Evolutionary conservation across 1,284 basidiomycete genomes (phyloP), one percentile per base, ranked within the genome.

Genomic region (Trichosporon sp.): DNA sequence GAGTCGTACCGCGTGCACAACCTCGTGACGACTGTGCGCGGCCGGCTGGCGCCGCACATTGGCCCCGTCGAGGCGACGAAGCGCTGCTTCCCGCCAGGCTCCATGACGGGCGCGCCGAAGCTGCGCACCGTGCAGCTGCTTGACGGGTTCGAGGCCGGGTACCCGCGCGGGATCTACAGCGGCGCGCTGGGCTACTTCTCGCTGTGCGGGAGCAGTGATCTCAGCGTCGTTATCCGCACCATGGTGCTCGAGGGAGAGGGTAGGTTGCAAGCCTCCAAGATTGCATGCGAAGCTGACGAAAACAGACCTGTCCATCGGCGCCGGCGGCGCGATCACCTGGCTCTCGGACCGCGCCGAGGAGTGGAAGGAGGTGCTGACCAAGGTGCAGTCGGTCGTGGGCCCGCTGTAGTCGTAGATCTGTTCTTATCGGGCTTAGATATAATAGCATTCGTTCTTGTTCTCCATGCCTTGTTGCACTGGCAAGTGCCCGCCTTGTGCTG

Each of bases 91-190:
- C 94, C 94, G n/a, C 93, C 94, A 65, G 94, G 94, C 1, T 95
- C 93, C 73, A 99, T 99, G 95, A 98, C 96, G 0, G 95, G 96
- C 21, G 96, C 96, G 0, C 96, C 95, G 0, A 98, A 98, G 84
- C 90, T 95, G 73, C 90, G 95, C 21, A 93, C 92, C 65, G 91
- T 98, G 0, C 92, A 96, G 81, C 90, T 98, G 34, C 86, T 99
- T 1, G 92, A 94, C 75, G 86, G 85, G 1, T 87, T 98, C 5
- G 96, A 98, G 80, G 86, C 86, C 63, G 80, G 85, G 62, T 86
- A 89, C 63, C 74, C 76, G 11, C 87, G 95, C 35, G 88, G 90
- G 25, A 85, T 95, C 29, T 99, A 99, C 80, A 98, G 95, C n/a
- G 94, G 93, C 42, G 91, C 93, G 7, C 90, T 96, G 70, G 96